Base-by-base conservation (phyloP, 208 protist genomes). In the Leishmania tarentolae region DNA sequence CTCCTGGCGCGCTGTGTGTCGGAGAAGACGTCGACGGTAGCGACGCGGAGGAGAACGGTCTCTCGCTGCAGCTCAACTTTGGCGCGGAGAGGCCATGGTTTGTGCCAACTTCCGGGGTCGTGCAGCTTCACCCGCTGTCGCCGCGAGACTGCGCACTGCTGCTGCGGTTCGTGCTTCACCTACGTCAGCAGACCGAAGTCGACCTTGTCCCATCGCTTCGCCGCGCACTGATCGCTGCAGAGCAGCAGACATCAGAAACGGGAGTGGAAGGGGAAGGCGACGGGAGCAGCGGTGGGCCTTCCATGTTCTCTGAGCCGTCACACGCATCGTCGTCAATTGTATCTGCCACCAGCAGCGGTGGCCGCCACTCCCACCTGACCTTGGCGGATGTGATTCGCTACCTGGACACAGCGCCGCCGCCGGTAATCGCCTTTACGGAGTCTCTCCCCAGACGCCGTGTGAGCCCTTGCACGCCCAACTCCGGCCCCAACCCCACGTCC, bases 391-490 rank as follows among this genome's bases (percentile, higher is more conserved):
- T 95, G 7, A 75, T 88, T 42, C 42, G 66, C 44, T 97, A 95
- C 85, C 83, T 95, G 21, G 91, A 95, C 70, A 88, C 83, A 19
- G 93, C 93, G 28, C 89, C 93, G 17, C 79, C 90, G 24, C 92
- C 93, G 6, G 88, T 97, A 37, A 42, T 94, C 52, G 92, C 87
- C 35, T 92, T 95, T 59, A 95, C 92, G 28, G 93, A 93, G 57
- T 86, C 82, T 59, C 78, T 86, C 47, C 82, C 82, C 1, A 31
- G 56, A 35, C 50, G 66, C 21, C 0, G 56, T 31, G 50, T 50
- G 52, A 28, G 72, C 50, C 72, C 17, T 1, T 50, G 17, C 56
- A 24, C 52, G 35, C 9, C 52, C 9, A 35, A 35, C 74, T 9
- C 63, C 59, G 15, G 46, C 11, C 46, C 70, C 8, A 42, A 6